phyloP scores from a whole-genome alignment of 352 stramenopile genomes.

The Thraustochytrium aureum region DNA sequence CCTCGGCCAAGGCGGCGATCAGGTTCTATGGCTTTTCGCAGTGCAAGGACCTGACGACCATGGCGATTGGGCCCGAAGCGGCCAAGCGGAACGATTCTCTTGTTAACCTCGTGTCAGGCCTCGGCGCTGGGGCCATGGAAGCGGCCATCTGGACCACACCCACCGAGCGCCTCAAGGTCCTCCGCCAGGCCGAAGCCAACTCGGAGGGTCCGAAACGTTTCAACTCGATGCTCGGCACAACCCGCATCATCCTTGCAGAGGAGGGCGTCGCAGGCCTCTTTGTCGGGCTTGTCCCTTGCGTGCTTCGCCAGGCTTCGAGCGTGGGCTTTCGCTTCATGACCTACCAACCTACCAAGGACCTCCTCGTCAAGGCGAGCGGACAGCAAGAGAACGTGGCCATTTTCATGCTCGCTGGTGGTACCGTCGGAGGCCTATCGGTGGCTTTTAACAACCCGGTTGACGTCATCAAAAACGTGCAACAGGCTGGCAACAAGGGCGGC shows the following conservation, averaged over 20 bases:
- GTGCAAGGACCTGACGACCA: slow-evolving; percentile 42
- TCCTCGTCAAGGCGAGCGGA: slow-evolving; percentile 8
- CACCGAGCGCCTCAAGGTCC: slow-evolving; percentile 49
- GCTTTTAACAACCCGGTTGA: slow-evolving; percentile 54
- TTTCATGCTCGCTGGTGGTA: slow-evolving; percentile 51
- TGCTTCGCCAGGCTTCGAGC: slow-evolving; percentile 30
- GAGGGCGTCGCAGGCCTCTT: slow-evolving; percentile 42
- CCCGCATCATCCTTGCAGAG: slow-evolving; percentile 35
- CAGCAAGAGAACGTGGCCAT: slow-evolving; percentile 22
- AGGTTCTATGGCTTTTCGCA: slow-evolving; percentile 45
- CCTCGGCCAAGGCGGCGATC: slow-evolving; percentile 45
- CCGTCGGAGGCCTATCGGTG: slow-evolving; percentile 43
- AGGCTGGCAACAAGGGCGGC: slow-evolving; percentile 8
- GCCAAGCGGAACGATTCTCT: not conserved
- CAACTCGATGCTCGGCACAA: slow-evolving; percentile 41
- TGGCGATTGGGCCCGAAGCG: slow-evolving; percentile 1
- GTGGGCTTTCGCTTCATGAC: slow-evolving; percentile 51
- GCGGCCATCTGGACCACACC: slow-evolving; percentile 53
- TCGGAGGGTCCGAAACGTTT: slow-evolving; percentile 44
- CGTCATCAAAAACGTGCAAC: slow-evolving; percentile 43
- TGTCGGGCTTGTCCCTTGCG: slow-evolving; percentile 2
- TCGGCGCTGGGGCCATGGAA: slow-evolving; percentile 45
- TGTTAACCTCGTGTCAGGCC: slow-evolving; percentile 33
- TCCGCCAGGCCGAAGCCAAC: slow-evolving; percentile 50
- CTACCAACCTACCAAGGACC: slow-evolving; percentile 49